A percentile compares a stretch with the other conserved stretches of the same genome.
phyloP scores from a whole-genome alignment of 306 rosid genomes.

The Citrullus amarus region DNA sequence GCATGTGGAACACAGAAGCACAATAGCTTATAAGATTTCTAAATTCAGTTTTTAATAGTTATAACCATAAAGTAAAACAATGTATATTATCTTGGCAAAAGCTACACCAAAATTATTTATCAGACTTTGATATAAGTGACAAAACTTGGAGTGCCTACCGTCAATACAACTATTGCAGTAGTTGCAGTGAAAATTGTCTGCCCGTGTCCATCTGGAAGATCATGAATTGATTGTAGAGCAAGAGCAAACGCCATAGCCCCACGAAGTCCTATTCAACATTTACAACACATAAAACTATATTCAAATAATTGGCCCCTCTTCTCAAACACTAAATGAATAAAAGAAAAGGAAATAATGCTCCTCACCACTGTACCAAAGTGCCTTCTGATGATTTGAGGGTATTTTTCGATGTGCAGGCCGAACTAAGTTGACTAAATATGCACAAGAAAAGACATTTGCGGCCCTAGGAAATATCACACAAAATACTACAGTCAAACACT shows the following conservation, averaged over 20 bases:
- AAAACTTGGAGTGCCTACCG: conserved; percentile 41
- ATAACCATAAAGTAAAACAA: not conserved
- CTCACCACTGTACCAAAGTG: conserved; percentile 98
- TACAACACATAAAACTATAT: not conserved
- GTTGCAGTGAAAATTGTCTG: conserved; percentile 98
- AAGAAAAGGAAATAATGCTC: conserved; percentile 10
- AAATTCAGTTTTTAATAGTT: not conserved
- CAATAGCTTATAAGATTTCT: not conserved
- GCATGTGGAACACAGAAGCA: not conserved
- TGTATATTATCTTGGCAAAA: not conserved
- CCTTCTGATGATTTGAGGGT: conserved; percentile 76
- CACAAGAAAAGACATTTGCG: conserved; percentile 87
- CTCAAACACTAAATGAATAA: not conserved
- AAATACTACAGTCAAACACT: not conserved
- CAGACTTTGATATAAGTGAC: not conserved
- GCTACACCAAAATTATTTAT: not conserved
- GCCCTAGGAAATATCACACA: conserved; percentile 42
- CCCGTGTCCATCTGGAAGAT: conserved; percentile 99
- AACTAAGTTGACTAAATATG: conserved; percentile 74
- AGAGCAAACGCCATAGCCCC: conserved; percentile 99
- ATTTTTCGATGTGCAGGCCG: conserved; percentile 74
- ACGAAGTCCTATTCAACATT: conserved; percentile 59
- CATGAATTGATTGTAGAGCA: conserved; percentile 93
- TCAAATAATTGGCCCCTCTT: not conserved
- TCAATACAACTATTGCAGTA: conserved; percentile 91